A percentile compares a stretch with the other conserved stretches of the same genome.
These are phyloP conservation scores for Inosperma sp. DNA, from an alignment of 768 basidiomycete genomes.

Conservation along the genomic window DNA sequence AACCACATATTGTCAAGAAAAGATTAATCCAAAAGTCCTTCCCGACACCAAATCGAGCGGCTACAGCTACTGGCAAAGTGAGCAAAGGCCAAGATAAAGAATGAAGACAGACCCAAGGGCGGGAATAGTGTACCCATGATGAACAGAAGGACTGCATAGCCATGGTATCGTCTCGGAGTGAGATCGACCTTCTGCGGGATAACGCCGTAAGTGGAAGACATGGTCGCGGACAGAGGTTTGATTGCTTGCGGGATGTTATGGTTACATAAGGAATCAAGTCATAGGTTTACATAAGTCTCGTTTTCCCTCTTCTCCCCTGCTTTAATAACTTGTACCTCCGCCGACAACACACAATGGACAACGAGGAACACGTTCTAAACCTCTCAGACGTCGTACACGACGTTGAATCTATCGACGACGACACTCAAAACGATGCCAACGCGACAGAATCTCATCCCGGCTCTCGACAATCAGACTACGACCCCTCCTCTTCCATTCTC, in stretches of 20 bases:
- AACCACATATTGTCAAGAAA: constrained; percentile 83
- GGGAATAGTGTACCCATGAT: constrained; percentile 88
- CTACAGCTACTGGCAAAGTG: constrained; percentile 62
- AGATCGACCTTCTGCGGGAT: constrained; percentile 52
- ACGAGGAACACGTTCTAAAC: constrained; percentile 64
- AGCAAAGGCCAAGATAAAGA: background rate
- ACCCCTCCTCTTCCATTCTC: constrained; percentile 34
- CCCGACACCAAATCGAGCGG: constrained; percentile 88
- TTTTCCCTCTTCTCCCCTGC: constrained; percentile 1
- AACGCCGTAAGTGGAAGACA: constrained; percentile 31
- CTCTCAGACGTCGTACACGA: constrained; percentile 85
- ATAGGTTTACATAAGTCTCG: constrained; percentile 10
- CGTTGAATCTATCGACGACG: constrained; percentile 64
- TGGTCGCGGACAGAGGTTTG: constrained; percentile 13
- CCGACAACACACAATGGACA: constrained; percentile 34
- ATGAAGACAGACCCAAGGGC: constrained; percentile 63
- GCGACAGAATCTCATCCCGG: constrained; percentile 27
- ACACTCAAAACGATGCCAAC: constrained; percentile 35
- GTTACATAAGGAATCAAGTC: constrained; percentile 12
- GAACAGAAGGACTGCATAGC: constrained; percentile 75
- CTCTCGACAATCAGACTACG: constrained; percentile 30
- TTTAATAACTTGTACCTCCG: background rate
- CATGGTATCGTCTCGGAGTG: constrained; percentile 73
- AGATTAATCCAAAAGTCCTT: constrained; percentile 89
- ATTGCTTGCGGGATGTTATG: too few relatives aligned